Base-by-base conservation (phyloP, 805 yeast species). In the Tetrapisispora taiwanensis region DNA sequence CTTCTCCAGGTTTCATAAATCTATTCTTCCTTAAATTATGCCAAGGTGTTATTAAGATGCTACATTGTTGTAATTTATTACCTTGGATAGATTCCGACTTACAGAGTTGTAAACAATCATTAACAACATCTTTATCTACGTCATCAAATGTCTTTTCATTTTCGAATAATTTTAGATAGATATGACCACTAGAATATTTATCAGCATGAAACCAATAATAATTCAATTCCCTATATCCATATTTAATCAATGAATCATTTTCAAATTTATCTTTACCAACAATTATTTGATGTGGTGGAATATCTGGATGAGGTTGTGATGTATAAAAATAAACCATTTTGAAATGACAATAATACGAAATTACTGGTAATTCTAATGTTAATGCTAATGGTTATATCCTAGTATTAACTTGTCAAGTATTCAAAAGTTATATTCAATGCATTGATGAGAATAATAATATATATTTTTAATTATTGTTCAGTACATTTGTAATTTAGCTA, bases 151-250 rank as follows among this genome's bases (percentile, higher is more conserved):
- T 41, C 39, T 67, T 66, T 43, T 74, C 79, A 19, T 71, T 74
- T 2, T 58, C 56, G 2, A 70, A 65, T 18, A 80, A 60, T 45
- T 85, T 73, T 24, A 83, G 64, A 53, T 85, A 85, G 9, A 85
- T 72, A 58, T 85, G 95, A 0, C 89, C 92, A 36, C 87, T 79
- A 4, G 87, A 79, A 39, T 77, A 68, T 50, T 79, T 81, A 51
- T 82, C 89, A 7, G 81, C 87, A 60, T 84, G 94, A 55, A 85
- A 84, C 90, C 94, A 84, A 4, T 82, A 65, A 27, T 54, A 53
- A 28, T 56, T 52, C 57, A 83, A 80, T 46, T 74, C 74, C 22
- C 77, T 78, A 48, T 74, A 72, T 0, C 89, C 84, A 52, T 76
- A 73, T 56, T 76, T 78, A 45, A 84, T 74, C 42, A 79, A 58